phyloP scores from a whole-genome alignment of 495 filamentous ascomycete genomes.

The Copromyces sp. region DNA sequence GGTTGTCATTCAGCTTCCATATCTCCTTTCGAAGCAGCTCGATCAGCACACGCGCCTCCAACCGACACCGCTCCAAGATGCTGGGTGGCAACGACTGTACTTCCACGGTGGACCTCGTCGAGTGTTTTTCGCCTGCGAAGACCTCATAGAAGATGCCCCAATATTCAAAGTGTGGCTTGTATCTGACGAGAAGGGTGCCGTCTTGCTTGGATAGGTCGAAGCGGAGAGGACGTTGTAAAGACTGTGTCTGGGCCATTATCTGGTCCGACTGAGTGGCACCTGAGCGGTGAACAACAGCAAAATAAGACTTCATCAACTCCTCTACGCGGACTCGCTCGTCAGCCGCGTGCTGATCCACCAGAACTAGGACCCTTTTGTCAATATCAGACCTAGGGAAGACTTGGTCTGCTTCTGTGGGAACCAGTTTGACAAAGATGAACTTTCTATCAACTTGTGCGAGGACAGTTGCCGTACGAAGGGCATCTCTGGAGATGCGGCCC shows the following conservation, averaged over 20 bases:
- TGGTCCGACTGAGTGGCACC: background rate
- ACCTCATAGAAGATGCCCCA: constrained; percentile 66
- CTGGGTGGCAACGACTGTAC: constrained; percentile 53
- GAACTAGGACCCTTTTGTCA: constrained; percentile 40
- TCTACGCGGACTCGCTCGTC: constrained; percentile 84
- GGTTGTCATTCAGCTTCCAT: constrained; percentile 41
- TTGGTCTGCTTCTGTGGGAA: constrained; percentile 18
- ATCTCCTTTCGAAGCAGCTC: constrained; percentile 65
- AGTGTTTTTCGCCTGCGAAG: background rate
- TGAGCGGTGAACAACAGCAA: constrained; percentile 3
- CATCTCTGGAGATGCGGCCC: constrained; percentile 56
- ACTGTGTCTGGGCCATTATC: constrained; percentile 11
- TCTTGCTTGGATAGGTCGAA: constrained; percentile 57
- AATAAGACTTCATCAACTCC: constrained; percentile 41
- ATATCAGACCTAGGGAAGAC: background rate
- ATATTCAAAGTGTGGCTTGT: constrained; percentile 44
- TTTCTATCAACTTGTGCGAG: constrained; percentile 83
- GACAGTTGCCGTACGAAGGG: constrained; percentile 52
- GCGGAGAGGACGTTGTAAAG: constrained; percentile 41
- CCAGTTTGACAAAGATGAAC: constrained; percentile 62
- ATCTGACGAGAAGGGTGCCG: constrained; percentile 40
- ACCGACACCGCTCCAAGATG: constrained; percentile 66
- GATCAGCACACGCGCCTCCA: constrained; percentile 57
- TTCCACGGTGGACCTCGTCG: constrained; percentile 23
- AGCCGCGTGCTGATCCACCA: constrained; percentile 92